These are phyloP conservation scores for Linderniella brevidens DNA, from an alignment of 257 asterid species.

Conservation along the genomic window DNA sequence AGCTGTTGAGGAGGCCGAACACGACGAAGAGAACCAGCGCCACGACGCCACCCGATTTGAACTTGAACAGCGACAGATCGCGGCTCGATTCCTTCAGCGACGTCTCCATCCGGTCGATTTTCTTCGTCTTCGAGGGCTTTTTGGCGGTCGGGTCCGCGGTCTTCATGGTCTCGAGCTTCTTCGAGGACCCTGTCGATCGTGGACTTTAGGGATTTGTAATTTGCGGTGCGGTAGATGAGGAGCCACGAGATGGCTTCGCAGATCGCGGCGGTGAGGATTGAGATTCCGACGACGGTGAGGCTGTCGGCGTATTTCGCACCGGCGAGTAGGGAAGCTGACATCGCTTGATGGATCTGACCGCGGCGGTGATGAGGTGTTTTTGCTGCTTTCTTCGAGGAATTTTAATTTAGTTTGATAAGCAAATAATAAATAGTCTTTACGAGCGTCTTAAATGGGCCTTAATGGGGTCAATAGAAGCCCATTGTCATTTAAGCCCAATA, in stretches of 20 bases:
- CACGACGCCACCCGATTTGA: conserved; percentile 88
- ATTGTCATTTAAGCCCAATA: no score
- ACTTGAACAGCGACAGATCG: conserved; percentile 73
- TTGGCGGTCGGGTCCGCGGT: conserved; percentile 29
- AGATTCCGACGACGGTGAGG: conserved; percentile 57
- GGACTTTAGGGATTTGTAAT: conserved; percentile 88
- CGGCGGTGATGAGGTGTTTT: no score
- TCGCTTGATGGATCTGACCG: no score
- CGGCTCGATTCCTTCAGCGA: conserved; percentile 84
- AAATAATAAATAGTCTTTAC: no score
- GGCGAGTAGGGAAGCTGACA: conserved; percentile 48
- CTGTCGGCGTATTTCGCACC: conserved; percentile 48
- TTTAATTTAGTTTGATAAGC: no score
- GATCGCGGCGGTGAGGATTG: conserved; percentile 62
- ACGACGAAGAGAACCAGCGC: conserved; percentile 78
- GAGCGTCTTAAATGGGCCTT: no score
- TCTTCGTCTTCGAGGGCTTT: conserved; percentile 54
- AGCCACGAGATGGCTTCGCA: conserved; percentile 94
- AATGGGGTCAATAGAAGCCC: no score
- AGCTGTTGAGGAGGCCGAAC: conserved; percentile 57
- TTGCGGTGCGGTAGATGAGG: conserved; percentile 78
- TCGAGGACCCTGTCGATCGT: conserved; percentile 89
- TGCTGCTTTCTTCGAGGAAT: no score
- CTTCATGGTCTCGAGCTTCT: conserved; percentile 85
- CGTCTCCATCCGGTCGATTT: conserved; percentile 77